Base-by-base conservation (phyloP, 2,329 filamentous ascomycete species). In the Westerdykella ornata region DNA sequence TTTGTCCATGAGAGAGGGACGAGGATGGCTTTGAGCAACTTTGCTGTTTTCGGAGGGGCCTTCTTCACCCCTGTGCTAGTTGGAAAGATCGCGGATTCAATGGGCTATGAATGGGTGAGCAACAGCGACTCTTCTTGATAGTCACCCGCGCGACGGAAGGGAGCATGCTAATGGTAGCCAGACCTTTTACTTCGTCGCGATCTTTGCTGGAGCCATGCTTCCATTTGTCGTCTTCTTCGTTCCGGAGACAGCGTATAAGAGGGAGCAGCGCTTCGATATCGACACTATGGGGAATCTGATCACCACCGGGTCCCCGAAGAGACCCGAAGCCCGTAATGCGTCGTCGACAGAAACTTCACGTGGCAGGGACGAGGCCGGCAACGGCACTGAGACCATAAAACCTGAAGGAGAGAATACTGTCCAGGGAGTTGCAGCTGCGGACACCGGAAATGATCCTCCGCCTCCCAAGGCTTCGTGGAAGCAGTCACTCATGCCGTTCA, bases 61-160 rank as follows among this genome's bases (percentile, higher is more conserved):
- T 85, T 85, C 59, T 74, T 85, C 51, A 95, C 90, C 0, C 90
- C 90, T 0, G 87, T 96, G n/a, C 69, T 95, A 17, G 88, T 89
- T 1, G 89, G 89, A 28, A 88, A 88, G 66, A 89, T 95, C 54
- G 88, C 88, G 3, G 68, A 78, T 36, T 72, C 73, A 0, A 73
- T 94, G 37, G 80, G 81, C n/a, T 94, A 88, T 83, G 70, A 78
- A 60, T 95, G 88, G 88, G 30, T 33, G 14, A 33, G 30, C 16
- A 7, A 17, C 7, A 17, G 12, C 8, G 7, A 12, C 13, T 33
- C 14, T 7, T 33, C 12, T 4, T 7, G 7, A 26, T 8, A 26
- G 12, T 26, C 8, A n/a, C n/a, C 22, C 2, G 8, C 14, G 30
- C 3, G 3, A 15, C 8, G 16, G 30, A 14, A 33, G 16, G 8